Evolutionary conservation across 73 alveolate species (phyloP), one percentile per base, ranked within the genome.

Genomic region (Paramecium sexaurelia): DNA sequence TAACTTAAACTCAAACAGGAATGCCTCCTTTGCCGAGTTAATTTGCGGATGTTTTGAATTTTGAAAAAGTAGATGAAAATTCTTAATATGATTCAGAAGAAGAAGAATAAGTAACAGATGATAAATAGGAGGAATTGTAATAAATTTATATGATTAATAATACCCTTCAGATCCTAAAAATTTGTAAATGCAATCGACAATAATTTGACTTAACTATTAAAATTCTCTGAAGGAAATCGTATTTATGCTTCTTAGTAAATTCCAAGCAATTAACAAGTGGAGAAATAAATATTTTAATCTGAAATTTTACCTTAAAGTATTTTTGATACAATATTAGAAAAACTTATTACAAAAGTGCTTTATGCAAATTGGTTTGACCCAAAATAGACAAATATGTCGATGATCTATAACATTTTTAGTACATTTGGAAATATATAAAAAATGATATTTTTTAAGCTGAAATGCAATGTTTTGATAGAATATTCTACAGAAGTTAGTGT

Each of bases 291-390:
- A 41, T 40, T 40, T 45, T 43, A 78, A 78, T 40, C 75, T 20
- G 90, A 78, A 40, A 78, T 78, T 7, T 27, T 78, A 5, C 55
- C 43, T n/a, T n/a, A 78, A 43, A 78, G 90, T 78, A 40, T 29
- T 11, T 20, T 51, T 4, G 15, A 10, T 78, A 78, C 22, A 4
- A 35, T 19, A 2, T 55, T 35, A 86, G 94, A 68, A 69, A 88
- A 55, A 61, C 68, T 68, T 13, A 67, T 68, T 10, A 68, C 94
- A 1, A 88, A 69, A 88, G 94, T 88, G 11, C 39, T 88, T 47
- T 88, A 88, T 69, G 94, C 67, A 3, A 88, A 88, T 88, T 43
- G 94, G 78, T 88, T 88, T 69, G 94, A 88, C 33, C 91, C 94
- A 6, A 68, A 75, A 15, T 15, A 69, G 13, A 88, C 94, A 7